Percentiles rank a stretch among this genome's conserved stretches.
phyloP scores from a whole-genome alignment of 768 basidiomycete genomes.

The Antrodiella citrinella region DNA sequence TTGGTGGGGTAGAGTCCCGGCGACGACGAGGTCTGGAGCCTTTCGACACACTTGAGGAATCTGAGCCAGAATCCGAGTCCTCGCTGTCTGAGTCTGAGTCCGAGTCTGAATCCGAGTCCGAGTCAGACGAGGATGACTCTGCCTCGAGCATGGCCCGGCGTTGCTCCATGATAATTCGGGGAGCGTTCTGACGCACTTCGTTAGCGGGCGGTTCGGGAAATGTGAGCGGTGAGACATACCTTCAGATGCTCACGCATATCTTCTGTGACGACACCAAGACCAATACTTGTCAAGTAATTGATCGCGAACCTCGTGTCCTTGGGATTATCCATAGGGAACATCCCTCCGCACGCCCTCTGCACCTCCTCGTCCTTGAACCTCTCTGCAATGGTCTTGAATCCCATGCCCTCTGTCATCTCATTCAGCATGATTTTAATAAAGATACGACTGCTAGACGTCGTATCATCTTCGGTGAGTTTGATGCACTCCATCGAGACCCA shows the following conservation, averaged over 20 bases:
- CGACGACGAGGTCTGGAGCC: slow-evolving; percentile 16
- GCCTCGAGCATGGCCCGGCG: slow-evolving; percentile 81
- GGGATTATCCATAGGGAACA: slow-evolving; percentile 96
- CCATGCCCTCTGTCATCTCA: slow-evolving; percentile 93
- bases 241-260: slow-evolving; percentile 96
- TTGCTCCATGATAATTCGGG: slow-evolving; percentile 89
- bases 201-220: too few species aligned
- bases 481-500: slow-evolving; percentile 82
- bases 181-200: slow-evolving; percentile 86
- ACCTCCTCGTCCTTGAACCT: slow-evolving; percentile 87
- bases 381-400: slow-evolving; percentile 77
- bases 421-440: slow-evolving; percentile 96
- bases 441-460: slow-evolving; percentile 92
- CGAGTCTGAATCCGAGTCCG: slow-evolving; percentile 33
- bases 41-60: slow-evolving; percentile 35
- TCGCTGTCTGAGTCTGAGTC: slow-evolving; percentile 29
- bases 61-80: slow-evolving; percentile 30
- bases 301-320: slow-evolving; percentile 95
- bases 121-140: slow-evolving; percentile 34
- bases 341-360: slow-evolving; percentile 57
- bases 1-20: slow-evolving; percentile 26
- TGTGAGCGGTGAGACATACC: slow-evolving; percentile 32
- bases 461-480: slow-evolving; percentile 96
- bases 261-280: slow-evolving; percentile 84
- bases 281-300: slow-evolving; percentile 97